Evolutionary conservation across 139 green algal genomes (phyloP).

Genomic region (Chlorella sp.): DNA sequence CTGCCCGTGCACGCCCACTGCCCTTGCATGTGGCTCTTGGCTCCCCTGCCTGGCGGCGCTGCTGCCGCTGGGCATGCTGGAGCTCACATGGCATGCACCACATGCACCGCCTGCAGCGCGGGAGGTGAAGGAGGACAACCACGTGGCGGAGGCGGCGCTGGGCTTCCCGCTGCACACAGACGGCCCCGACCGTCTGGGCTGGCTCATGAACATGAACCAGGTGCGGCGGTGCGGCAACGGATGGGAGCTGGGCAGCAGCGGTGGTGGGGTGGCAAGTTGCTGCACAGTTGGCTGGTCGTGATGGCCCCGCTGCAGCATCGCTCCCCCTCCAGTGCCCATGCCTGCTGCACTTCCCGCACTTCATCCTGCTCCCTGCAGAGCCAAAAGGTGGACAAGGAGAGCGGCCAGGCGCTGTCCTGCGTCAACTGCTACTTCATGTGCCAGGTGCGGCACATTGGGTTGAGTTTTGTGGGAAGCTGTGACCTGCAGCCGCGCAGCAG

Average conservation of each 20-base stretch:
- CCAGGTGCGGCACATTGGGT: conserved; percentile 76
- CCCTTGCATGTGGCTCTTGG: neutral
- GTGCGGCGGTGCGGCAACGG: conserved; percentile 42
- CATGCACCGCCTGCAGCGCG: too few relatives aligned
- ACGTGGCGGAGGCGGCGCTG: conserved; percentile 71
- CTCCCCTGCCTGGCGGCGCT: too few relatives aligned
- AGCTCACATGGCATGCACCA: too few relatives aligned
- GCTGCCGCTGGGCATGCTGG: too few relatives aligned
- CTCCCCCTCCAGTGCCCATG: neutral
- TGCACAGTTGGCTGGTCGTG: too few relatives aligned
- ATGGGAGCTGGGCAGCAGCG: neutral
- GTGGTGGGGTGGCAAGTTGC: too few relatives aligned
- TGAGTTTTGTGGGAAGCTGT: too few relatives aligned
- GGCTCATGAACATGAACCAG: conserved; percentile 92
- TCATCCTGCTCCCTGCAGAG: conserved; percentile 57
- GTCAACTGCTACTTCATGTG: conserved; percentile 97
- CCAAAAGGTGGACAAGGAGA: conserved; percentile 84
- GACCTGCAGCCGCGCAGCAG: neutral
- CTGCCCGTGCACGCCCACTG: too few relatives aligned
- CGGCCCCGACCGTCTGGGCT: conserved; percentile 82
- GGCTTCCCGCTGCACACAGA: conserved; percentile 81
- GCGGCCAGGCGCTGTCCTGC: conserved; percentile 65
- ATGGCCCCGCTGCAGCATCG: neutral
- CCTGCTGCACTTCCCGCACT: neutral
- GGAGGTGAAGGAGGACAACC: conserved; percentile 48